These are phyloP conservation scores for Talaromyces wortmannii DNA, from an alignment of 495 filamentous ascomycete genomes.

Conservation along the genomic window DNA sequence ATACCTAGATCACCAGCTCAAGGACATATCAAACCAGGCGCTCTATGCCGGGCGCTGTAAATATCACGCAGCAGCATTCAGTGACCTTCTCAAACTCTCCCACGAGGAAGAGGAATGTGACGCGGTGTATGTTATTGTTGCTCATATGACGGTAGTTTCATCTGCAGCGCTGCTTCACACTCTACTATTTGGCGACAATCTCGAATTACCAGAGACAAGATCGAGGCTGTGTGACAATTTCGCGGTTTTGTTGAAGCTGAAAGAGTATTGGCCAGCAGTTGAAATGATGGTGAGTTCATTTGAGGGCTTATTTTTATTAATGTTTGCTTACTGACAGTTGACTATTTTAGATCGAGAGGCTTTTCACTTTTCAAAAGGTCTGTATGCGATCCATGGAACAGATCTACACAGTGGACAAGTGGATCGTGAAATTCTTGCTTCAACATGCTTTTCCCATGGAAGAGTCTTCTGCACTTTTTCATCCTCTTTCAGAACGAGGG, in stretches of 20 bases:
- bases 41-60: slow-evolving; percentile 19
- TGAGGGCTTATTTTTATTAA: neutral
- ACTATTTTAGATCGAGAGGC: slow-evolving; percentile 13
- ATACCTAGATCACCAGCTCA: slow-evolving; percentile 12
- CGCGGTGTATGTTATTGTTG: slow-evolving; percentile 20
- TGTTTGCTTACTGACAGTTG: neutral
- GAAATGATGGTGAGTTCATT: slow-evolving; percentile 16
- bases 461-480: slow-evolving; percentile 2
- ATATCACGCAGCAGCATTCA: slow-evolving; percentile 16
- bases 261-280: slow-evolving; percentile 19
- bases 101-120: slow-evolving; percentile 11
- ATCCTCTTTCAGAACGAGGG: slow-evolving; percentile 11
- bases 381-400: slow-evolving; percentile 14
- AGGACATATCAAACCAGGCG: neutral
- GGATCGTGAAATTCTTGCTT: slow-evolving; percentile 23
- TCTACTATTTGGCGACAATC: slow-evolving; percentile 14
- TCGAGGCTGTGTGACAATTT: slow-evolving; percentile 17
- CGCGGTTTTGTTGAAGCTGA: slow-evolving; percentile 13
- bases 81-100: slow-evolving; percentile 10
- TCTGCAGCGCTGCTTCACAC: slow-evolving; percentile 19
- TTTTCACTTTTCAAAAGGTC: slow-evolving; percentile 21
- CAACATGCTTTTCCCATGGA: slow-evolving; percentile 22
- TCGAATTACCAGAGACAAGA: slow-evolving; percentile 14
- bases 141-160: slow-evolving; percentile 23
- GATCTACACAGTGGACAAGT: slow-evolving; percentile 17